These are phyloP conservation scores for Coleophoma eucalyptorum DNA, from an alignment of 2,329 filamentous ascomycete genomes.

Conservation along the genomic window DNA sequence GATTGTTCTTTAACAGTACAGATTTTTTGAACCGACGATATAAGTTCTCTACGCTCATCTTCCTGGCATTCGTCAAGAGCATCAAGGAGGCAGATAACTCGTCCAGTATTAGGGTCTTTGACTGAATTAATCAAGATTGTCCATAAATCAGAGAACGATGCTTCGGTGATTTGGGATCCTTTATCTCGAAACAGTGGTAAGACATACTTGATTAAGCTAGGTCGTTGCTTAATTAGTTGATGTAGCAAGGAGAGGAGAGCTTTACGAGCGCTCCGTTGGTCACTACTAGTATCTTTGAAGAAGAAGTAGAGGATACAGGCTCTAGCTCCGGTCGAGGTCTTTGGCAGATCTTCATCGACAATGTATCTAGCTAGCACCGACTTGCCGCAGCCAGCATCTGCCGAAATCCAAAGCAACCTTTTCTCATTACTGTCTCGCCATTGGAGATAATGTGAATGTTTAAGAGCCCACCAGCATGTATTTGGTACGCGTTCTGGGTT, in stretches of 20 bases:
- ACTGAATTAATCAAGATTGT: conserved; percentile 25
- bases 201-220: conserved; percentile 28
- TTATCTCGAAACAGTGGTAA: conserved; percentile 20
- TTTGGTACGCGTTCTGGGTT: too few species aligned
- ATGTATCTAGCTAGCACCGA: conserved; percentile 32
- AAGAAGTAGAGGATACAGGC: conserved; percentile 37
- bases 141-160: conserved; percentile 26
- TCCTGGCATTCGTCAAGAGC: conserved; percentile 31
- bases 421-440: too few species aligned
- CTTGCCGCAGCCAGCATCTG: conserved; percentile 30
- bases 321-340: neutral
- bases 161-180: conserved; percentile 22
- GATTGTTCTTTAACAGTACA: too few species aligned
- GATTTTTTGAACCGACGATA: neutral
- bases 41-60: neutral
- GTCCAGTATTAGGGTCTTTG: conserved; percentile 21
- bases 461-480: too few species aligned
- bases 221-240: conserved; percentile 31
- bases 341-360: conserved; percentile 22
- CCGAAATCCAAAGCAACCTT: too few species aligned
- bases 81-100: conserved; percentile 33
- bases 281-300: conserved; percentile 32
- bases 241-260: conserved; percentile 37
- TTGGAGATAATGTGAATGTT: too few species aligned
- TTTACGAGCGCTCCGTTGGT: conserved; percentile 30